Conservation (phyloP, 1,139 yeast genomes). For the Sporopachydermia cereana region DNA sequence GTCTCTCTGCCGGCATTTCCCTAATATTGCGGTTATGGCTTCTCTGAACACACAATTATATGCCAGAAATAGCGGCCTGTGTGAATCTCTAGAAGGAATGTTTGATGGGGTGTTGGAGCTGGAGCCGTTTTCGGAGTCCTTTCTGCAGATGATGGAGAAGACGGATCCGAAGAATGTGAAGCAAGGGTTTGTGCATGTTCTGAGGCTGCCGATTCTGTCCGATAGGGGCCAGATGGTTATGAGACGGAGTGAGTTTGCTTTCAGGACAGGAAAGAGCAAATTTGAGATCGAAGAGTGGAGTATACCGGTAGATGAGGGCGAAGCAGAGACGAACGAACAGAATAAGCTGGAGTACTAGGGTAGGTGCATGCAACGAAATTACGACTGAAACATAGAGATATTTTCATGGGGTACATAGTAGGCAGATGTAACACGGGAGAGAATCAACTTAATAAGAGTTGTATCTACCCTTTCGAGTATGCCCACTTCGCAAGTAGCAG, state of each 20-base stretch:
- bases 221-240: constrained; percentile 75
- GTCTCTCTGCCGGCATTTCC: constrained; percentile 37
- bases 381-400: no score
- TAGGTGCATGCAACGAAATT: no score
- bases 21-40: constrained; percentile 36
- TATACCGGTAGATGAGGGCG: constrained; percentile 81
- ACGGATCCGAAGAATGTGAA: constrained; percentile 68
- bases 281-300: constrained; percentile 91
- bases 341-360: no score
- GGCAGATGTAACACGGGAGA: no score
- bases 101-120: constrained; percentile 63
- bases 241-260: constrained; percentile 69
- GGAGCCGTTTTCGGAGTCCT: constrained; percentile 75
- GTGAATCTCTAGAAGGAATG: constrained; percentile 44
- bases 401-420: no score
- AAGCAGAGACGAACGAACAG: constrained; percentile 22
- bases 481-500: no score
- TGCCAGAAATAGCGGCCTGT: constrained; percentile 40
- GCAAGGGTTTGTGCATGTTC: constrained; percentile 76
- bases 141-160: constrained; percentile 51
- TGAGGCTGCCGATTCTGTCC: constrained; percentile 60
- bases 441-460: no score
- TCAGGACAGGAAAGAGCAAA: constrained; percentile 69
- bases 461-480: no score
- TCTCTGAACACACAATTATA: constrained; percentile 61